These are phyloP conservation scores for Coriolopsis trogii DNA, from an alignment of 1,284 basidiomycete genomes.

Conservation along the genomic window DNA sequence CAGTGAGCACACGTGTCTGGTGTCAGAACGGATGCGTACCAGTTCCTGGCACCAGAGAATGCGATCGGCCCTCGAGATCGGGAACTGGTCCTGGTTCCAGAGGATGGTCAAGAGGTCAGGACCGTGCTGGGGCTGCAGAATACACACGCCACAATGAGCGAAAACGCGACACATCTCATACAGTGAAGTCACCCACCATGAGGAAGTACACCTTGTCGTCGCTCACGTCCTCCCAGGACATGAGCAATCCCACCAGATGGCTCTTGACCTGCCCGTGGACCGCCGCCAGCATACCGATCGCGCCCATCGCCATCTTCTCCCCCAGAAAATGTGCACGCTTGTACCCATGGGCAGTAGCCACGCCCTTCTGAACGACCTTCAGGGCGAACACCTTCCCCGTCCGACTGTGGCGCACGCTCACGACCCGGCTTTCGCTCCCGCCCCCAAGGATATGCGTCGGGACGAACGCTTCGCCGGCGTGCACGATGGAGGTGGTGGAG, in stretches of 20 bases:
- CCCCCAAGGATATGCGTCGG: background rate
- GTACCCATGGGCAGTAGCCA: background rate
- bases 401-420: background rate
- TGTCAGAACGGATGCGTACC: background rate
- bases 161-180: background rate
- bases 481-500: background rate
- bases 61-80: background rate
- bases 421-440: background rate
- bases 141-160: background rate
- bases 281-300: background rate
- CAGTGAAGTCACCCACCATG: conserved; percentile 4
- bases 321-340: background rate
- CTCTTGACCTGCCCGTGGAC: no score
- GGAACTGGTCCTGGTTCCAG: background rate
- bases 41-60: conserved; percentile 3
- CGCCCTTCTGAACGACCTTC: conserved; percentile 2
- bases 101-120: conserved; percentile 1
- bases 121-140: background rate
- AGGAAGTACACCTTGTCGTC: conserved; percentile 1
- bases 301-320: background rate
- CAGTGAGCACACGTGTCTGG: background rate
- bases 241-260: conserved; percentile 2
- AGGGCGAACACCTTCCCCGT: background rate
- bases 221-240: conserved; percentile 7
- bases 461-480: background rate